phyloP scores from a whole-genome alignment of 2,329 filamentous ascomycete genomes.

The Fusarium transvaalense region DNA sequence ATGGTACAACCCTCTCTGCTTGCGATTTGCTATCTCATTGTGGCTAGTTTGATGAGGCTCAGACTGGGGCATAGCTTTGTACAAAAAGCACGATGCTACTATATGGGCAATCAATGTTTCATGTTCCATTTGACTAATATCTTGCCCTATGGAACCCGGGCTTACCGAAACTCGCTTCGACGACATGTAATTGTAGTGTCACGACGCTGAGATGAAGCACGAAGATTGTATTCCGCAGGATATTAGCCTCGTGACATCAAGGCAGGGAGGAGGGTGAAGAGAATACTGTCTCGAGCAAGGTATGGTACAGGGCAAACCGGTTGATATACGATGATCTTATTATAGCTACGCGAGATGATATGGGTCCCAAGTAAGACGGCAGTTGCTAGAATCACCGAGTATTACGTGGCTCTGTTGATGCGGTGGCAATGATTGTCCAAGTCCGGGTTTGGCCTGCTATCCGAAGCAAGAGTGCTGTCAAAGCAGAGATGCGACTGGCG shows the following conservation, averaged over 20 bases:
- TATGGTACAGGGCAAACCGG: background rate
- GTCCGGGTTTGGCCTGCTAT: background rate
- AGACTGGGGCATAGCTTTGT: conserved; percentile 5
- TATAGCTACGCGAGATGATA: conserved; percentile 4
- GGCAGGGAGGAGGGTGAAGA: background rate
- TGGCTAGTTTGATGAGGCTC: conserved; percentile 24
- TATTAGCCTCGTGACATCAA: background rate
- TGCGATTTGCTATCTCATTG: conserved; percentile 19
- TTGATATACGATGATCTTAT: background rate
- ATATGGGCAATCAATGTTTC: conserved; percentile 2
- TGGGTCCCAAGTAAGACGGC: background rate
- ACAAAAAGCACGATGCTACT: background rate
- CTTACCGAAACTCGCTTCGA: background rate
- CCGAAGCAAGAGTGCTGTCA: background rate
- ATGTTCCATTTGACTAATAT: background rate
- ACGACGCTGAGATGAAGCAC: background rate
- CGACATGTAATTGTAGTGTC: background rate
- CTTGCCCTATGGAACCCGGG: background rate
- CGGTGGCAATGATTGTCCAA: background rate
- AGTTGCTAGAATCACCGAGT: background rate
- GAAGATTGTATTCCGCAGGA: background rate
- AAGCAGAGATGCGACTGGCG: background rate
- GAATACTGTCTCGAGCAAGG: background rate
- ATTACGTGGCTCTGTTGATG: background rate
- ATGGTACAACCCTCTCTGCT: background rate